Percentiles rank a stretch among this genome's conserved stretches.
Evolutionary conservation across 768 basidiomycete genomes (phyloP).

Genomic region (Daedaleopsis nitida): DNA sequence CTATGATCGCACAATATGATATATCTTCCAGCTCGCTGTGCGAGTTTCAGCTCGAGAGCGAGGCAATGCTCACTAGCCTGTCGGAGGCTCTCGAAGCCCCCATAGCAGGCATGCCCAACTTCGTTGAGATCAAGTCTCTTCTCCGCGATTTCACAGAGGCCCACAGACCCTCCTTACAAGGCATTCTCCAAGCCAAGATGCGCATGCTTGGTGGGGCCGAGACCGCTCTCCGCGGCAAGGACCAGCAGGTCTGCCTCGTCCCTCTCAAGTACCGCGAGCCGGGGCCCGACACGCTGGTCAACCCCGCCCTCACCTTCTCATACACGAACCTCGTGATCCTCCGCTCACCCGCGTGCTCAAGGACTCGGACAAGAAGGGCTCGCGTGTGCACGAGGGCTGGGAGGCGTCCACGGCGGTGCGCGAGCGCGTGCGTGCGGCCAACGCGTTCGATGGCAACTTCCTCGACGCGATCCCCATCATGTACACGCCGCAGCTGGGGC

Average conservation of each 20-base stretch:
- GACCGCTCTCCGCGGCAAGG: not conserved
- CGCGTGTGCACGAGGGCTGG: not conserved
- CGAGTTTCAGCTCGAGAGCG: not conserved
- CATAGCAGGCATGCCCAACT: not conserved
- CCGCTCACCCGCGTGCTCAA: conserved; percentile 1
- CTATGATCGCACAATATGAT: not conserved
- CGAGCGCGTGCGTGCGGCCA: not conserved
- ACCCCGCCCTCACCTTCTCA: conserved; percentile 4
- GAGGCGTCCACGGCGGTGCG: not conserved
- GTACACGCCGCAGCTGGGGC: conserved; percentile 1
- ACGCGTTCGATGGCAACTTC: not conserved
- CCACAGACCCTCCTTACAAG: not conserved
- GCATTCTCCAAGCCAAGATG: conserved; percentile 1
- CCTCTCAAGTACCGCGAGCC: not conserved
- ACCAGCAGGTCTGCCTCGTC: conserved; percentile 1
- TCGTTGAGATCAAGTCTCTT: not conserved
- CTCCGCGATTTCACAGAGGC: conserved; percentile 2
- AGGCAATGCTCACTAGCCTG: not conserved
- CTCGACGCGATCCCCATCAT: not conserved
- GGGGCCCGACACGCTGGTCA: not conserved
- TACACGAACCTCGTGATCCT: not conserved
- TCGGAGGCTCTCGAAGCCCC: not conserved
- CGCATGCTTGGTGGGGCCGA: not conserved
- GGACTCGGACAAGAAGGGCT: not conserved
- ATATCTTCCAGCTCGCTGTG: not conserved